Conservation (phyloP, 805 yeast genomes). For the Metschnikowia arizonensis region DNA sequence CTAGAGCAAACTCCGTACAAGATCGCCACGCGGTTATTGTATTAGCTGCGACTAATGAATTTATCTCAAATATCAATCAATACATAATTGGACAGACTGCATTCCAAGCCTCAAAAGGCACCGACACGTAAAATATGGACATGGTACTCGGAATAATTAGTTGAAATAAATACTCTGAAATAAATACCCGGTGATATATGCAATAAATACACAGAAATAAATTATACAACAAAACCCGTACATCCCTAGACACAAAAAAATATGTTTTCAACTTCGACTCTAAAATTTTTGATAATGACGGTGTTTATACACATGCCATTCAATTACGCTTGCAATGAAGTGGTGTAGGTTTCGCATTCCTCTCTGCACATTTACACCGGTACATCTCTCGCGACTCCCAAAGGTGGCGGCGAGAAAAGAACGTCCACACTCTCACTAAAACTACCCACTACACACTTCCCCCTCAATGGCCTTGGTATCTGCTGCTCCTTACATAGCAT, state of each 20-base stretch:
- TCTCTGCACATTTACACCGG: neutral
- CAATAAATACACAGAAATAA: neutral
- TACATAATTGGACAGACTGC: constrained; percentile 4
- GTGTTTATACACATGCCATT: neutral
- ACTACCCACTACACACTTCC: neutral
- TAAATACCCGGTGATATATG: too few relatives aligned
- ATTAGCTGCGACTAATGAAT: constrained; percentile 37
- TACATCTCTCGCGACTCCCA: constrained; percentile 5
- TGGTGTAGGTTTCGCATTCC: neutral
- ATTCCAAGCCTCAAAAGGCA: neutral
- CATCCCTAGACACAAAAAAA: too few relatives aligned
- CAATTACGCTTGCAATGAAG: neutral
- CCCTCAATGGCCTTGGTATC: constrained; percentile 59
- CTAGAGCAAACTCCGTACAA: constrained; percentile 87
- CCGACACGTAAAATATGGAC: neutral
- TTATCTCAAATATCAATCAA: neutral
- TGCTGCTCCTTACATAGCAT: constrained; percentile 89
- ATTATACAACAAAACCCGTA: too few relatives aligned
- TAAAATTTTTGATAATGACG: too few relatives aligned
- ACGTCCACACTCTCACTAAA: constrained; percentile 5
- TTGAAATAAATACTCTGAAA: neutral
- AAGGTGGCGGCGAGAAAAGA: constrained; percentile 7
- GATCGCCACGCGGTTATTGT: constrained; percentile 84
- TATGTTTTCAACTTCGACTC: too few relatives aligned
- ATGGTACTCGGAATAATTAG: neutral